Conservation (phyloP, 2,329 filamentous ascomycete genomes). For the Ceratocystis albifundus region DNA sequence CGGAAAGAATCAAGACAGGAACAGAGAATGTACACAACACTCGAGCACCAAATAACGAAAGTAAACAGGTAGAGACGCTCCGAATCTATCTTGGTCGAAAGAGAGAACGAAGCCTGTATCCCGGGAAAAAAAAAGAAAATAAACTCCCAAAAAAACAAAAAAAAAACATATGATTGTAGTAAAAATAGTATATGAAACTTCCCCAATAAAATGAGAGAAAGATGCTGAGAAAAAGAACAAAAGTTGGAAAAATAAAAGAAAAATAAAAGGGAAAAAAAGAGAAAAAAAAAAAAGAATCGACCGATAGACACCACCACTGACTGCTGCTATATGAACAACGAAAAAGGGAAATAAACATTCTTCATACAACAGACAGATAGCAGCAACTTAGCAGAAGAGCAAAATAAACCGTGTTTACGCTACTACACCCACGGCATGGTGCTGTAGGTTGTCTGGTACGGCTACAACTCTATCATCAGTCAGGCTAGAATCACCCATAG, state of each 20-base stretch:
- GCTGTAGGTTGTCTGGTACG: conserved; percentile 2
- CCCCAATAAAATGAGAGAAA: neutral
- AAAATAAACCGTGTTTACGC: neutral
- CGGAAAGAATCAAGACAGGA: no score
- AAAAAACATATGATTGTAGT: neutral
- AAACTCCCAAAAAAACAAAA: neutral
- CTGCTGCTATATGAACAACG: no score
- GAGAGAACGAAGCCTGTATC: neutral
- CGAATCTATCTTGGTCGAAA: neutral
- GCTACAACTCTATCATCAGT: neutral
- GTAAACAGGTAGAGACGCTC: neutral
- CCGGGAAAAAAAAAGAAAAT: neutral
- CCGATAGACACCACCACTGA: no score
- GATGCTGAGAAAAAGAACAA: conserved; percentile 5
- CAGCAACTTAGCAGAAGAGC: conserved; percentile 1
- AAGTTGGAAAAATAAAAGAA: conserved; percentile 7
- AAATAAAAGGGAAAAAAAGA: conserved; percentile 3
- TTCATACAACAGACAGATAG: conserved; percentile 18
- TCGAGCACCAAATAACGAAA: neutral
- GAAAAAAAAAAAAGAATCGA: conserved; percentile 3
- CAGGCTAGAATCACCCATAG: neutral
- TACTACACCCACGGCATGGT: neutral
- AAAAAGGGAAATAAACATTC: conserved; percentile 14
- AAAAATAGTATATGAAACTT: conserved; percentile 3
- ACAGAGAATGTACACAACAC: no score